Base-by-base conservation (phyloP, 306 rosid species). In the Trifolium pratense region DNA sequence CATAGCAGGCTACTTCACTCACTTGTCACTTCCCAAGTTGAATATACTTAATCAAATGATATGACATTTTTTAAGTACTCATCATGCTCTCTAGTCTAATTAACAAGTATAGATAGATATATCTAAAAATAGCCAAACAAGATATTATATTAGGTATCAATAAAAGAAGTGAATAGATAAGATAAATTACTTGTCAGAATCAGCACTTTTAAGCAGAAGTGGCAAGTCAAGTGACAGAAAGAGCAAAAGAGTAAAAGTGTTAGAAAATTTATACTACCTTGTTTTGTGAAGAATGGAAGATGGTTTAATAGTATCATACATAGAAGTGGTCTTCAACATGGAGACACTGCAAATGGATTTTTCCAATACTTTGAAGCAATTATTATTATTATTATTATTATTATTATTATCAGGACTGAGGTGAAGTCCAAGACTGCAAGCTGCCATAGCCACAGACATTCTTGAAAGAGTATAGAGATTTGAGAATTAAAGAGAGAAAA, bases 391-490 rank as follows among this genome's bases (percentile, higher is more conserved):
- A n/a, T n/a, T n/a, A n/a, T n/a, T n/a, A n/a, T n/a, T n/a, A n/a
- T n/a, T n/a, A n/a, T n/a, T n/a, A n/a, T 52, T 68, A 57, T 45
- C 82, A 42, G 72, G 18, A 75, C 16, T 70, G 61, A 84, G 79
- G 84, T 80, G 88, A 71, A 84, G 77, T 37, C 89, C 90, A 57
- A 86, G 59, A 61, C 85, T 59, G 71, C 76, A 91, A 86, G 96
- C 92, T 86, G 95, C 83, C 89, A 88, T 79, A 72, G 96, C 83
- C 72, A 90, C 85, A 78, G 93, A 90, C 93, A 94, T 86, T 66
- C 1, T 85, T 66, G 3, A 20, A 23, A 45, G 46, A 58, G 34
- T 23, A 4, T 23, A 51, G n/a, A 34, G 66, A 49, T 14, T 34
- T 1, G 43, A 58, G 49, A 18, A 14, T 1, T 61, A 34, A 39